phyloP scores from a whole-genome alignment of 2,329 filamentous ascomycete species.

The Trichophyton verrucosum region DNA sequence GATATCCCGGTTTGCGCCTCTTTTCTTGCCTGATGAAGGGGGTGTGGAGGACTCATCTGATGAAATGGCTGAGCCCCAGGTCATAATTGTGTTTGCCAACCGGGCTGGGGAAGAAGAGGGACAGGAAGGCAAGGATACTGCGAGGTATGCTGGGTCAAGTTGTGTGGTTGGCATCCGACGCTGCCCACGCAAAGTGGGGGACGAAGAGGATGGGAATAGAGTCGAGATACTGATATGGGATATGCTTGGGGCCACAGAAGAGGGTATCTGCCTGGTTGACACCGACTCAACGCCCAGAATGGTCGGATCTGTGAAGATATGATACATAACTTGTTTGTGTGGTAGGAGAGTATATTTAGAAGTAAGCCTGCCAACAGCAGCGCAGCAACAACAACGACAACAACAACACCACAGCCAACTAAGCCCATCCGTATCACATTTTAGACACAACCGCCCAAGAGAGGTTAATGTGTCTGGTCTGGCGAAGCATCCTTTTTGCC shows the following conservation, averaged over 20 bases:
- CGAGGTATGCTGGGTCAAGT: constrained; percentile 39
- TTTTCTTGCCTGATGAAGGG: constrained; percentile 25
- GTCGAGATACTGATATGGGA: constrained; percentile 34
- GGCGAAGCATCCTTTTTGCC: neutral
- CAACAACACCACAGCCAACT: neutral
- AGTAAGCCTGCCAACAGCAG: no score
- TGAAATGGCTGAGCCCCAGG: constrained; percentile 18
- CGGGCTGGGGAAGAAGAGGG: constrained; percentile 32
- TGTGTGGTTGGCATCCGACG: constrained; percentile 27
- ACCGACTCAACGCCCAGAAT: constrained; percentile 30
- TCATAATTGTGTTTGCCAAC: constrained; percentile 38
- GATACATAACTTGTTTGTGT: neutral
- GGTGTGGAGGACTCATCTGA: constrained; percentile 13
- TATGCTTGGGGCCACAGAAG: constrained; percentile 33
- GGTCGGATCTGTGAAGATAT: constrained; percentile 13
- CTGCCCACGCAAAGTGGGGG: constrained; percentile 10
- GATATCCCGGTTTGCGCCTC: constrained; percentile 47
- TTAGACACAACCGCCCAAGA: neutral
- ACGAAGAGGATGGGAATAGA: constrained; percentile 3
- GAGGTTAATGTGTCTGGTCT: neutral
- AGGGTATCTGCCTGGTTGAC: constrained; percentile 37
- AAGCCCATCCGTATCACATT: neutral
- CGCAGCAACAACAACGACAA: no score
- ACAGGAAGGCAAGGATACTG: constrained; percentile 26
- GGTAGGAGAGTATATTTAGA: neutral